phyloP scores from a whole-genome alignment of 768 basidiomycete species.

The Boletus subcaerulescens region DNA sequence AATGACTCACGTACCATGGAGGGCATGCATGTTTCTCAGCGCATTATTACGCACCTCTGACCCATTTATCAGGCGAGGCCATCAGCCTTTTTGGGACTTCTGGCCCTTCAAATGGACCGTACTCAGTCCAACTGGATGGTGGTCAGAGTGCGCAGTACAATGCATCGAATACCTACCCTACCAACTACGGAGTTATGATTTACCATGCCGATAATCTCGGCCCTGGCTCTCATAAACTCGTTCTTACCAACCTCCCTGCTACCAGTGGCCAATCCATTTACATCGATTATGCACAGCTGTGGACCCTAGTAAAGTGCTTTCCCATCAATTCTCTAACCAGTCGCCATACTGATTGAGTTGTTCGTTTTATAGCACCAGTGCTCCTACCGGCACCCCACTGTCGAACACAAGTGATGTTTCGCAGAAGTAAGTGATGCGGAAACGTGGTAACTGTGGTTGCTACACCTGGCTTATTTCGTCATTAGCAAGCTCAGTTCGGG shows the following conservation, averaged over 20 bases:
- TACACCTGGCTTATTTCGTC: not conserved
- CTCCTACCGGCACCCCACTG: not conserved
- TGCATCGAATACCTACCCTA: constrained; percentile 15
- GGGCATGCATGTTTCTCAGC: constrained; percentile 16
- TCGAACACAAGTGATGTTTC: not conserved
- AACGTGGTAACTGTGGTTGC: not conserved
- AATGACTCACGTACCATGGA: constrained; percentile 9
- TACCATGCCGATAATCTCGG: constrained; percentile 40
- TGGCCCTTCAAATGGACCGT: constrained; percentile 35
- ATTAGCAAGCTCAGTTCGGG: constrained; percentile 19
- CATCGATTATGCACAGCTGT: constrained; percentile 35
- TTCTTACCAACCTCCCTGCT: constrained; percentile 32
- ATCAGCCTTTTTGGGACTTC: constrained; percentile 45
- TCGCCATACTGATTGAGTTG: not conserved
- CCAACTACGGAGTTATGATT: constrained; percentile 29
- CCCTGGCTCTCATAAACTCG: constrained; percentile 35
- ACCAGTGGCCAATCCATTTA: constrained; percentile 19
- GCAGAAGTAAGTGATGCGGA: constrained; percentile 11
- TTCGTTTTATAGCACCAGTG: not conserved
- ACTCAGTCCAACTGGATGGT: constrained; percentile 37
- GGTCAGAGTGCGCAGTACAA: constrained; percentile 19
- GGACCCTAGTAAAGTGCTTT: constrained; percentile 17
- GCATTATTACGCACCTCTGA: not conserved
- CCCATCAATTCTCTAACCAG: not conserved
- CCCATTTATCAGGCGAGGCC: constrained; percentile 34